phyloP scores from a whole-genome alignment of 352 stramenopile species.

The Elongisporangium senticosum region DNA sequence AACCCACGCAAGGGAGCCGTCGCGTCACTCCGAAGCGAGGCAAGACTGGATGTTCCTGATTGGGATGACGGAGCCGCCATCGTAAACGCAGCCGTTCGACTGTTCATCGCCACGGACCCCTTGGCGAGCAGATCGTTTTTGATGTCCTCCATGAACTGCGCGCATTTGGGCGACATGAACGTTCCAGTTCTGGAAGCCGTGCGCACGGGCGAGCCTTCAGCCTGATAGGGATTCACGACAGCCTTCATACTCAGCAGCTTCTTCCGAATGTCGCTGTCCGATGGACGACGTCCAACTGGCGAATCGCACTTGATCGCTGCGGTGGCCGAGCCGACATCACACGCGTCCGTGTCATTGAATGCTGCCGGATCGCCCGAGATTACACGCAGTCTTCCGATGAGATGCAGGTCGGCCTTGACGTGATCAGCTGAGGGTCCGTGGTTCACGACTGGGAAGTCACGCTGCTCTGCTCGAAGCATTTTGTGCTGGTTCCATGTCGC shows the following conservation, averaged over 20 bases:
- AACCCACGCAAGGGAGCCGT: slow-evolving; percentile 22
- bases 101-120: slow-evolving; percentile 14
- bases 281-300: slow-evolving; percentile 6
- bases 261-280: slow-evolving; percentile 27
- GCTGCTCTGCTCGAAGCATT: slow-evolving; percentile 50
- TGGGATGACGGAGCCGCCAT: slow-evolving; percentile 9
- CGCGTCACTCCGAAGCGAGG: slow-evolving; percentile 12
- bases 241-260: slow-evolving; percentile 29
- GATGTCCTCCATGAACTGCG: slow-evolving; percentile 42
- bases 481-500: slow-evolving; percentile 67
- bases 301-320: not conserved
- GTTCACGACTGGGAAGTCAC: slow-evolving; percentile 44
- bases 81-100: slow-evolving; percentile 8
- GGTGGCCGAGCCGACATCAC: slow-evolving; percentile 4
- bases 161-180: slow-evolving; percentile 29
- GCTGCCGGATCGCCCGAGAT: slow-evolving; percentile 11
- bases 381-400: slow-evolving; percentile 55
- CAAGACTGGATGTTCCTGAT: slow-evolving; percentile 8
- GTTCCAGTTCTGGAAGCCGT: not conserved
- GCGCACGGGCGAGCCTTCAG: not conserved
- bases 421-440: slow-evolving; percentile 29
- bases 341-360: slow-evolving; percentile 4
- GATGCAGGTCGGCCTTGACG: slow-evolving; percentile 54
- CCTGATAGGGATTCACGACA: not conserved
- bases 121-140: slow-evolving; percentile 28